These are phyloP conservation scores for Knufia petricola DNA, from an alignment of 2,329 filamentous ascomycete genomes.

Conservation along the genomic window DNA sequence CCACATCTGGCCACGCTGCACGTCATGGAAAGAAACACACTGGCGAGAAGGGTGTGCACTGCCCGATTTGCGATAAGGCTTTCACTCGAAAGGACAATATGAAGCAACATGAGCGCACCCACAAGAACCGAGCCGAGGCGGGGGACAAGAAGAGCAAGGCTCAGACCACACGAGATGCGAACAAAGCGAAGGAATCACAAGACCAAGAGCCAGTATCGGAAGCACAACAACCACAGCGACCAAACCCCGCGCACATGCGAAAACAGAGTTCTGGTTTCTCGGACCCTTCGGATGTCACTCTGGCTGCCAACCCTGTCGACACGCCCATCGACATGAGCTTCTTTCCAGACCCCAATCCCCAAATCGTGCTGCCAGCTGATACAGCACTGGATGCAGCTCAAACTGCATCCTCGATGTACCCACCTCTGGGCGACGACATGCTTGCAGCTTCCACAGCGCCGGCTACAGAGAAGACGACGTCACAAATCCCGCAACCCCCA, in stretches of 20 bases:
- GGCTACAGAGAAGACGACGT: constrained; percentile 13
- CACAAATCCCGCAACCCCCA: constrained; percentile 13
- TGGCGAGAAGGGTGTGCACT: constrained; percentile 58
- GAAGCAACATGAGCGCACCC: constrained; percentile 58
- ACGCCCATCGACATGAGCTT: constrained; percentile 17
- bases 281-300: constrained; percentile 19
- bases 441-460: constrained; percentile 9
- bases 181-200: constrained; percentile 15
- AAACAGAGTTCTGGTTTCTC: constrained; percentile 5
- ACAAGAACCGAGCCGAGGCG: constrained; percentile 30
- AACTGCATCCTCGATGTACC: constrained; percentile 15
- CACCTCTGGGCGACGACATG: constrained; percentile 19
- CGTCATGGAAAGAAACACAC: constrained; percentile 61
- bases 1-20: constrained; percentile 58
- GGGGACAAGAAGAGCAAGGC: constrained; percentile 21
- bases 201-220: constrained; percentile 5
- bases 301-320: constrained; percentile 18
- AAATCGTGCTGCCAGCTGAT: constrained; percentile 15
- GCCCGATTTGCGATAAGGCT: constrained; percentile 57
- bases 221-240: neutral
- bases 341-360: constrained; percentile 18
- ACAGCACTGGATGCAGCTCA: neutral
- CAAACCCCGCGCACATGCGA: constrained; percentile 3
- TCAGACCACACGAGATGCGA: constrained; percentile 22
- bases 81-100: constrained; percentile 62